Evolutionary conservation across 1,284 basidiomycete genomes (phyloP), one percentile per base, ranked within the genome.

Genomic region (Tylopilus orsonianus): DNA sequence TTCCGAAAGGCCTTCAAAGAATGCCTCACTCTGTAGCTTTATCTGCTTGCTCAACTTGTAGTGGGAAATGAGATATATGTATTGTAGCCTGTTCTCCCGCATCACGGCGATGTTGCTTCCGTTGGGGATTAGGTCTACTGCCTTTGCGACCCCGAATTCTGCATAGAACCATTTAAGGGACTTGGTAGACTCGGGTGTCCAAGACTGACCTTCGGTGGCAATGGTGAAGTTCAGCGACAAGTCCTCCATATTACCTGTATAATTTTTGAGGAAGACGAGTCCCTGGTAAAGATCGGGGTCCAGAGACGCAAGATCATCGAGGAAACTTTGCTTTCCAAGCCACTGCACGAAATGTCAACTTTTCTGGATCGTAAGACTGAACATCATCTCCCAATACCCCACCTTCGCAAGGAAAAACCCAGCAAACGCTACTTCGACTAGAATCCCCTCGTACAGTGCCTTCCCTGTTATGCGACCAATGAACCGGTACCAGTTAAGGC

Each of bases 361-460:
- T n/a, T n/a, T n/a, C n/a, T n/a, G n/a, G n/a, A n/a, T n/a, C n/a
- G n/a, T n/a, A n/a, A n/a, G n/a, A n/a, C n/a, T n/a, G n/a, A n/a
- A n/a, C n/a, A n/a, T n/a, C 6, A 16, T 16, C 7, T 2, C 19
- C 18, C 14, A 13, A 23, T 2, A 8, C 67, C 72, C 50, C 52
- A 87, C 86, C 78, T 94, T 94, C 12, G 87, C 83, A 30, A 96
- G 75, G 79, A 99, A 99, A 75, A 99, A 99, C 8, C 85, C 84
- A 1, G 97, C 94, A 69, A 99, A 98, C 1, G 89, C 89, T 5
- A 96, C 90, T 58, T 98, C 93, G n/a, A 97, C 85, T 7, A 99
- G 75, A 42, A 99, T 98, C 2, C 95, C 94, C 47, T 98, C 93
- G 65, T 99, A 99, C 60, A 99, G 77, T 0, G 96, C 96, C 66